A percentile compares a stretch with the other conserved stretches of the same genome.
phyloP scores from a whole-genome alignment of 495 filamentous ascomycete species.

The Saxophila tyrrhenica region DNA sequence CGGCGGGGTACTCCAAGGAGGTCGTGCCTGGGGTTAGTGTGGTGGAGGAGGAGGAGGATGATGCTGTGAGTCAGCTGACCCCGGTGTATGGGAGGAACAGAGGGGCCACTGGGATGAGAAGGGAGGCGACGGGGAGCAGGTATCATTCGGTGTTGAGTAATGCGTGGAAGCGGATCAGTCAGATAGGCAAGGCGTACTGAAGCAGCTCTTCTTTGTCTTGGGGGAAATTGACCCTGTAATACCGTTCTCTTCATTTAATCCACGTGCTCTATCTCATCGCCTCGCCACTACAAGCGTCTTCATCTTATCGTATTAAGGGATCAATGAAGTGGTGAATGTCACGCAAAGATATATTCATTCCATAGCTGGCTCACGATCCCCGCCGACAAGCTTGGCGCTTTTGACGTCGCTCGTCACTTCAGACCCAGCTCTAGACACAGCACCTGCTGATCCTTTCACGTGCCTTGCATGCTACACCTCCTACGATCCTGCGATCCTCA shows the following conservation, averaged over 20 bases:
- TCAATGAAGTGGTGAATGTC: too few species aligned
- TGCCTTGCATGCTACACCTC: too few species aligned
- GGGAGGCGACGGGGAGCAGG: neutral
- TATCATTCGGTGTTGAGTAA: neutral
- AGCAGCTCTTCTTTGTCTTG: neutral
- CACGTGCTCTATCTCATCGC: too few species aligned
- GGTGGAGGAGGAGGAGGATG: neutral
- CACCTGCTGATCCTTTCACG: neutral
- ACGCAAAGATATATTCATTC: too few species aligned
- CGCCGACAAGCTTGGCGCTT: too few species aligned
- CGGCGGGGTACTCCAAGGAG: neutral
- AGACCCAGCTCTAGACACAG: neutral
- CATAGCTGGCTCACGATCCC: too few species aligned
- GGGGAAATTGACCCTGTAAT: too few species aligned
- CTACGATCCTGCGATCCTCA: too few species aligned
- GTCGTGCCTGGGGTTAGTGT: neutral
- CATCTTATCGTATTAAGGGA: too few species aligned
- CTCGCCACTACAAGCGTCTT: too few species aligned
- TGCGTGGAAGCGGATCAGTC: neutral
- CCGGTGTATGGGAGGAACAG: neutral
- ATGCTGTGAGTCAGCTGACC: neutral
- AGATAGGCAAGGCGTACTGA: slow-evolving; percentile 1
- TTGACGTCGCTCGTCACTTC: too few species aligned
- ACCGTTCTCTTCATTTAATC: too few species aligned
- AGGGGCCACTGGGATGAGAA: neutral